Conservation (phyloP, 768 basidiomycete genomes). For the Lactarius trivialis region DNA sequence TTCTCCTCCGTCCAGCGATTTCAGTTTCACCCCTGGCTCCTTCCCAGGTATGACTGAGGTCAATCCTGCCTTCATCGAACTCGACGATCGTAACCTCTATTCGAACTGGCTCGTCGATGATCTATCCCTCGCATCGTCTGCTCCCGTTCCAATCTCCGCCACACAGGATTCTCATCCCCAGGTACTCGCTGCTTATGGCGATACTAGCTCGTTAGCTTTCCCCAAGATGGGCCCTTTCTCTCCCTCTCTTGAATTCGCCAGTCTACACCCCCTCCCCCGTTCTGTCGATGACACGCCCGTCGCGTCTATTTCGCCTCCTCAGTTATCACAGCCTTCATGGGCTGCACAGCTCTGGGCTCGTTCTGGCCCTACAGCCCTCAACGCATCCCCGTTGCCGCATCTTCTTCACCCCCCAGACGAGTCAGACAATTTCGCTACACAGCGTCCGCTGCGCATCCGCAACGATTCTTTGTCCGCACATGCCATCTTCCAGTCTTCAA, state of each 20-base stretch:
- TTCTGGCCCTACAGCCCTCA: slow-evolving; percentile 25
- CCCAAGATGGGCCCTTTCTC: slow-evolving; percentile 49
- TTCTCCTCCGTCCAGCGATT: slow-evolving; percentile 35
- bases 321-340: slow-evolving; percentile 61
- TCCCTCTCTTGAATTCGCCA: slow-evolving; percentile 49
- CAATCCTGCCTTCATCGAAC: slow-evolving; percentile 34
- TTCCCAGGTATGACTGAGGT: slow-evolving; percentile 31
- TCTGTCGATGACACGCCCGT: slow-evolving; percentile 34
- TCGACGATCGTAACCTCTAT: slow-evolving; percentile 37
- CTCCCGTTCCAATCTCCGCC: slow-evolving; percentile 61
- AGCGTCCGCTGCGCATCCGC: slow-evolving; percentile 34
- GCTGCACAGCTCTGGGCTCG: slow-evolving; percentile 59
- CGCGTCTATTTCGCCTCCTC: slow-evolving; percentile 52
- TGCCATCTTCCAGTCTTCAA: slow-evolving; percentile 62
- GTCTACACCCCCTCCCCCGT: slow-evolving; percentile 51
- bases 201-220: slow-evolving; percentile 31
- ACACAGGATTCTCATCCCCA: slow-evolving; percentile 38
- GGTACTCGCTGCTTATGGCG: slow-evolving; percentile 44
- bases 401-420: slow-evolving; percentile 32
- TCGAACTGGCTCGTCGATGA: slow-evolving; percentile 65
- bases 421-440: slow-evolving; percentile 37
- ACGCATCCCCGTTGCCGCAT: slow-evolving; percentile 39
- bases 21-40: slow-evolving; percentile 32
- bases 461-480: slow-evolving; percentile 42
- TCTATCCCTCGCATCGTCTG: slow-evolving; percentile 30